Base-by-base conservation (phyloP, 192 early-diverging fungal species). In the Mortierella alpina region DNA sequence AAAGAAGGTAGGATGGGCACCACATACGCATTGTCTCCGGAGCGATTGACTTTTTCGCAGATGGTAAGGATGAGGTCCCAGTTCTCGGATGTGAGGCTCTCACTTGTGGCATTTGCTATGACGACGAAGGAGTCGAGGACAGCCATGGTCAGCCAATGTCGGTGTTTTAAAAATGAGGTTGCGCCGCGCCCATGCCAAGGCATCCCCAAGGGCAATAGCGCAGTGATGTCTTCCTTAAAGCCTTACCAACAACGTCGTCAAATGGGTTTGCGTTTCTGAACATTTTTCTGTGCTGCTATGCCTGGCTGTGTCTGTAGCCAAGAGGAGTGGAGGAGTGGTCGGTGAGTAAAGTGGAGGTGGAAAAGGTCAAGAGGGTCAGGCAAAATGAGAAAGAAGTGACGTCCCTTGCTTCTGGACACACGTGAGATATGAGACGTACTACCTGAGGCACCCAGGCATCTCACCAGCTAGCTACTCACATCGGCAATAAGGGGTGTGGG, bases 11-110 rank as follows among this genome's bases (percentile, higher is more conserved):
- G 31, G 31, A 31, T 31, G 31, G 31, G 31, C 31, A 31, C 3
- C 18, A 49, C 61, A 62, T 85, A 90, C 89, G 79, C 67, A 41
- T 89, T 86, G 14, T 85, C 83, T 57, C 83, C 75, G 31, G 82
- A 78, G 51, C 71, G 75, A 40, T 83, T 70, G 11, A 93, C 90
- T 23, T 88, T 87, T 73, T 95, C 93, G 68, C 90, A 91, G 31
- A 96, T 89, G 66, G 84, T 85, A 59, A 92, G 85, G 59, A 94
- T 93, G 57, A 92, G 84, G 59, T 90, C 89, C 97, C 97, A 99
- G 87, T 99, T 94, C 85, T 99, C 98, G 49, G 90, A 86, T 13
- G 96, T 95, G 70, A 97, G 90, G 57, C 88, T 95, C 81, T 98
- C 96, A 84, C 90, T 92, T 8, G 98, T 99, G 14, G 98, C 97